Percentiles rank a stretch among this genome's conserved stretches.
These are phyloP conservation scores for Brassica hybrid DNA, from an alignment of 441 rosid genomes.

Conservation along the genomic window DNA sequence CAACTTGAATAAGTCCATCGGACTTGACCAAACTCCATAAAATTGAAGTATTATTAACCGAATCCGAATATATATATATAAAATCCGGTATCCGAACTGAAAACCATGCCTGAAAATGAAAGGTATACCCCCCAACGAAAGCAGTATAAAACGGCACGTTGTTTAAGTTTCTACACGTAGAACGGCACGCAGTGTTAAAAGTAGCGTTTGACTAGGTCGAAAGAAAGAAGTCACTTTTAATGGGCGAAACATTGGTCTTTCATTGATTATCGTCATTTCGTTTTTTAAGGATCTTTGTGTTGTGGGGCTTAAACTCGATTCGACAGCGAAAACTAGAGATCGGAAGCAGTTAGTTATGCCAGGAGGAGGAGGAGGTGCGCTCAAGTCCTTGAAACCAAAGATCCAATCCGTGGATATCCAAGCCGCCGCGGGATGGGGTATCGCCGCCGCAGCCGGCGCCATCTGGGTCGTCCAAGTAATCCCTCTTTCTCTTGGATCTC, in stretches of 20 bases:
- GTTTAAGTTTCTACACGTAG: background rate
- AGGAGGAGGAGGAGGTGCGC: conserved; percentile 51
- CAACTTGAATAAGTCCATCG: too few species aligned
- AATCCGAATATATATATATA: too few species aligned
- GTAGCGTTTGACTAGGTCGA: conserved; percentile 34
- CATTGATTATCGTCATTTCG: conserved; percentile 26
- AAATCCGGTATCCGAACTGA: too few species aligned
- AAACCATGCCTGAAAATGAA: too few species aligned
- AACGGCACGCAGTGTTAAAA: conserved; percentile 26
- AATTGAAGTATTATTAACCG: too few species aligned
- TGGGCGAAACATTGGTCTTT: background rate
- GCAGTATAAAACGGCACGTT: conserved; percentile 18
- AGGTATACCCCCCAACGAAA: too few species aligned
- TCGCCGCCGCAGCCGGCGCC: conserved; percentile 74
- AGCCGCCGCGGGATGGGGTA: conserved; percentile 84
- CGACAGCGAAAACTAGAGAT: conserved; percentile 21
- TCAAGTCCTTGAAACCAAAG: conserved; percentile 57
- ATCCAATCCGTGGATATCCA: conserved; percentile 60
- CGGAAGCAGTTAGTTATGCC: conserved; percentile 51
- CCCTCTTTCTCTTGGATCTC: conserved; percentile 18
- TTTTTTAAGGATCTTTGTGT: conserved; percentile 20
- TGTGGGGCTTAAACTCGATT: conserved; percentile 13
- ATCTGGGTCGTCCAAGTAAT: conserved; percentile 75
- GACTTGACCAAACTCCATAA: too few species aligned
- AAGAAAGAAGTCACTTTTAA: background rate